These are phyloP conservation scores for Colletotrichum chlorophyti DNA, from an alignment of 2,329 filamentous ascomycete species.

Conservation along the genomic window DNA sequence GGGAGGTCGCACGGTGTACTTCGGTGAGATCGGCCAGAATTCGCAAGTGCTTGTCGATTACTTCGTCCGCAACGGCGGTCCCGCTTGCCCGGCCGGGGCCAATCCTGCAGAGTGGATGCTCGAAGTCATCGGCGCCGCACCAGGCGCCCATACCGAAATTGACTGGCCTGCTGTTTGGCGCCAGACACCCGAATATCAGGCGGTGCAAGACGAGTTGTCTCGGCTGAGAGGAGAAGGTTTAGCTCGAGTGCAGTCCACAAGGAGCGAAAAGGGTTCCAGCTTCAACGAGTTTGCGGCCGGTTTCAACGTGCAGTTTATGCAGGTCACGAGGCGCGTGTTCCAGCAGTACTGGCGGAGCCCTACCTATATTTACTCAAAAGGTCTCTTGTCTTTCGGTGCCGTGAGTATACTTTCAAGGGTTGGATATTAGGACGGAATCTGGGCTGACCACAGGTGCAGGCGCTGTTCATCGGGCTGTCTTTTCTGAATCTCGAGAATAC, in stretches of 20 bases:
- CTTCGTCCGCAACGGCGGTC: constrained; percentile 56
- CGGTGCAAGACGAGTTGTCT: constrained; percentile 31
- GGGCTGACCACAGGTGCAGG: constrained; percentile 31
- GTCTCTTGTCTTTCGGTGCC: constrained; percentile 31
- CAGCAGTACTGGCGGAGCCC: constrained; percentile 51
- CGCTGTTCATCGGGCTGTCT: constrained; percentile 73
- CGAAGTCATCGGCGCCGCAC: constrained; percentile 38
- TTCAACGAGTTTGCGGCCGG: constrained; percentile 41
- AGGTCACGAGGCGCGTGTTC: constrained; percentile 44
- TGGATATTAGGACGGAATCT: too few species aligned
- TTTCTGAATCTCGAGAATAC: constrained; percentile 68
- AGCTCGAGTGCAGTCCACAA: not conserved
- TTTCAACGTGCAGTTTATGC: constrained; percentile 38
- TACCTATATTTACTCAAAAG: constrained; percentile 68
- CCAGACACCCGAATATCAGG: constrained; percentile 46
- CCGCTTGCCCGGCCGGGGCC: constrained; percentile 51
- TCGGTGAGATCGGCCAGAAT: constrained; percentile 59
- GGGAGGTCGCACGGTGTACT: constrained; percentile 53
- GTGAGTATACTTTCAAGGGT: not conserved
- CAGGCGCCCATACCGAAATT: constrained; percentile 52
- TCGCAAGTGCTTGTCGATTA: constrained; percentile 55
- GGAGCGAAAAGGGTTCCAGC: constrained; percentile 28
- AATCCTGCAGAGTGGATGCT: constrained; percentile 62
- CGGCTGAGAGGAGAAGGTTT: not conserved
- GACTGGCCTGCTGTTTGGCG: constrained; percentile 56